Evolutionary conservation across 352 stramenopile genomes (phyloP), one percentile per base, ranked within the genome.

Genomic region (Peronospora farinosa): DNA sequence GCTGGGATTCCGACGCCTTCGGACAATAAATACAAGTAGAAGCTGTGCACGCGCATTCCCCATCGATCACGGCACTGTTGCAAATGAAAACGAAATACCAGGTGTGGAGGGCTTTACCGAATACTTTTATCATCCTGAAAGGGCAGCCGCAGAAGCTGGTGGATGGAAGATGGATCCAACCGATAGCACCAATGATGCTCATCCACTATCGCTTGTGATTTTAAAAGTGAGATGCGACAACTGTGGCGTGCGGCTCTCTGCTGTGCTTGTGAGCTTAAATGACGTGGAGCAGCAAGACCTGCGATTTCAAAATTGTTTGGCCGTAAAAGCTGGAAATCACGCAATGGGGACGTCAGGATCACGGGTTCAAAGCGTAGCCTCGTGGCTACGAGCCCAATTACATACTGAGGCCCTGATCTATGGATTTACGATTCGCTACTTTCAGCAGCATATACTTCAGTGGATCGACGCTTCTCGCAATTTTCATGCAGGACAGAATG

Each of bases 181-280:
- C 27, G 39, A 33, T 12, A 27, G 8, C 11, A 57, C 19, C 27
- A 32, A 23, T 9, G 50, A 65, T 35, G 19, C 47, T 3, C 27
- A 56, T 7, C 49, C 55, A 30, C 58, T 49, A 37, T 69, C 60
- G 7, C 44, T 88, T 15, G 49, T 91, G 23, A 37, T 91, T 2
- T 45, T 91, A 30, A 67, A 91, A 62, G 69, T 89, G 7, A 88
- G 76, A 54, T 88, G 76, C 27, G 80, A 91, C 45, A 69, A 86
- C 38, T 69, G 72, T n/a, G 80, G 80, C 2, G 61, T 91, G 7
- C 74, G 74, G 13, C 45, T 89, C 12, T 65, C 54, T 37, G 78
- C 69, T n/a, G 68, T 86, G 19, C 51, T 88, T 8, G 56, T 88
- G n/a, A 81, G 67, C 25, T 60, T 84, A 30, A 54, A 67, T 10